Evolutionary conservation across 1,284 basidiomycete species (phyloP).

Genomic region (Marasmius fiardii): DNA sequence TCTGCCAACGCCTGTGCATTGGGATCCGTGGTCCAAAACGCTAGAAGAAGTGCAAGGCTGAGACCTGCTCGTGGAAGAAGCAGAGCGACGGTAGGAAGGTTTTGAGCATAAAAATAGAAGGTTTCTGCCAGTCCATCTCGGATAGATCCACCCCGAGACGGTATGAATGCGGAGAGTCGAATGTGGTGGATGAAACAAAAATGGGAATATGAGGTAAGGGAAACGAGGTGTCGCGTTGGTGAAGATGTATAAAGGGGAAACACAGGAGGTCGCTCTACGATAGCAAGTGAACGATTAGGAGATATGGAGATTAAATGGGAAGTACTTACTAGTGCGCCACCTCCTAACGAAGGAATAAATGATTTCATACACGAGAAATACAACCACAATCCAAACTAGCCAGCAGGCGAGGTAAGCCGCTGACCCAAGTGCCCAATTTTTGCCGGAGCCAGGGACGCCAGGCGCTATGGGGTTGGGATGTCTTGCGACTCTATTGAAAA

Average conservation of each 20-base stretch:
- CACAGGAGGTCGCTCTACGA: constrained; percentile 73
- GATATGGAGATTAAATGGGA: constrained; percentile 4
- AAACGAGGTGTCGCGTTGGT: constrained; percentile 67
- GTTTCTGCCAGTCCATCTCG: constrained; percentile 74
- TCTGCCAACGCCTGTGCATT: constrained; percentile 44
- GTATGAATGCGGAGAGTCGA: constrained; percentile 62
- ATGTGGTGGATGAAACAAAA: constrained; percentile 82
- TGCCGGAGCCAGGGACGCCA: constrained; percentile 63
- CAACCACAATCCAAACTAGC: constrained; percentile 68
- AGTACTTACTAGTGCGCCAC: constrained; percentile 80
- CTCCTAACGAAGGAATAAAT: constrained; percentile 76
- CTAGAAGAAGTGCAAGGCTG: constrained; percentile 62
- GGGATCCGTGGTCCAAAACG: constrained; percentile 53
- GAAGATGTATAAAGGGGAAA: constrained; percentile 80
- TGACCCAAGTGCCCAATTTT: constrained; percentile 74
- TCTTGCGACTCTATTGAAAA: constrained; percentile 52
- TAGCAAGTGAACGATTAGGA: constrained; percentile 1
- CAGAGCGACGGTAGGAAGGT: constrained; percentile 70
- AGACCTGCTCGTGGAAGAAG: constrained; percentile 80
- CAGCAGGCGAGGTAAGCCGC: constrained; percentile 79
- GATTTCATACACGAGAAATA: constrained; percentile 79
- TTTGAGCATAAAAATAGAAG: constrained; percentile 77
- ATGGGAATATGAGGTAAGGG: constrained; percentile 74
- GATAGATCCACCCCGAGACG: constrained; percentile 44
- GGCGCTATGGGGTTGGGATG: constrained; percentile 65